A percentile compares a stretch with the other conserved stretches of the same genome.
These are phyloP conservation scores for Elaeis guineensis DNA, from an alignment of 176 grass and related monocot genomes.

Conservation along the genomic window DNA sequence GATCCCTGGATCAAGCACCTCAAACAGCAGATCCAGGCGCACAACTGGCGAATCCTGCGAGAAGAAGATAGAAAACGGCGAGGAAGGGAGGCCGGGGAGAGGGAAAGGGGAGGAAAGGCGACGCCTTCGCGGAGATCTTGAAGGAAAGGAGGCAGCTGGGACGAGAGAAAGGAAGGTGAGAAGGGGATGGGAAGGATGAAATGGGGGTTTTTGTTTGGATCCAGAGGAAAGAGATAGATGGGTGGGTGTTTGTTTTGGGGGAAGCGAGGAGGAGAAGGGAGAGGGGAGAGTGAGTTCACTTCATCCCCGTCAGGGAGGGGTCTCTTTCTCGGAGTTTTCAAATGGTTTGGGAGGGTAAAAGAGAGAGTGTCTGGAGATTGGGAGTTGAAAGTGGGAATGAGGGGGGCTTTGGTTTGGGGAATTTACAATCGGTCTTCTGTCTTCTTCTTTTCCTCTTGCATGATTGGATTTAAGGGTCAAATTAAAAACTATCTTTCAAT, in stretches of 20 bases:
- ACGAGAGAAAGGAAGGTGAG: slow-evolving; percentile 12
- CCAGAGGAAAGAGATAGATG: too few species aligned
- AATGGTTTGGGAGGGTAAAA: slow-evolving; percentile 33
- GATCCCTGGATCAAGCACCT: background rate
- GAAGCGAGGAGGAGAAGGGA: background rate
- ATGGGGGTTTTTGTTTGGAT: too few species aligned
- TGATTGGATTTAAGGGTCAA: slow-evolving; percentile 51
- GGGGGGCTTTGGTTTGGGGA: background rate
- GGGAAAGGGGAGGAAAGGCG: background rate
- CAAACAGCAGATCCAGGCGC: background rate
- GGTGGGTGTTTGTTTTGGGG: background rate
- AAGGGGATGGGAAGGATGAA: background rate
- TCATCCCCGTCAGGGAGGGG: background rate
- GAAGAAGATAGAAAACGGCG: slow-evolving; percentile 23
- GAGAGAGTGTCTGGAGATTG: slow-evolving; percentile 14
- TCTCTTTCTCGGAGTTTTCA: slow-evolving; percentile 40
- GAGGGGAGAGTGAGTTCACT: too few species aligned
- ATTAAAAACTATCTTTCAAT: slow-evolving; percentile 10
- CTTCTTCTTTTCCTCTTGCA: background rate
- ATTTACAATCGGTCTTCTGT: background rate
- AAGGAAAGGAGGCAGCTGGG: slow-evolving; percentile 2
- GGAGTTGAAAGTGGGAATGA: slow-evolving; percentile 20
- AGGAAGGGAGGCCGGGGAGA: slow-evolving; percentile 3
- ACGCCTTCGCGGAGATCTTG: too few species aligned
- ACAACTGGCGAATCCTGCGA: background rate